Evolutionary conservation across 768 basidiomycete genomes (phyloP).

Genomic region (Glaciozyma antarctica): DNA sequence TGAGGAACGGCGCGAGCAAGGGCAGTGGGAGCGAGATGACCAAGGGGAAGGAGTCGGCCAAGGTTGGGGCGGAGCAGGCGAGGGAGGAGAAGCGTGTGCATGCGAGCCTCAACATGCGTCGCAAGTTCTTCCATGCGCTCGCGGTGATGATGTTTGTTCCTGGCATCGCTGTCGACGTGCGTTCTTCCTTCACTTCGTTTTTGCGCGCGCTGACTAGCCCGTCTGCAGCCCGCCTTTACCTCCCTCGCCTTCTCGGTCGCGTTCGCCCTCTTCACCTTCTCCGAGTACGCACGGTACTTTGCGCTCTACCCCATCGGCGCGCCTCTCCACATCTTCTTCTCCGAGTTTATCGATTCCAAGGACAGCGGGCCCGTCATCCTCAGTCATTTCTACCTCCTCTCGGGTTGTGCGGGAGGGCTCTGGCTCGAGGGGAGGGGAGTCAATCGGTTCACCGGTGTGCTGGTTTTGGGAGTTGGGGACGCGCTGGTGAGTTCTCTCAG

Average conservation of each 20-base stretch:
- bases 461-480: conserved; percentile 85
- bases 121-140: conserved; percentile 94
- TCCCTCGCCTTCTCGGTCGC: conserved; percentile 90
- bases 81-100: conserved; percentile 53
- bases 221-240: conserved; percentile 77
- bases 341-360: conserved; percentile 90
- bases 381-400: conserved; percentile 93
- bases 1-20: conserved; percentile 14
- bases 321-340: conserved; percentile 86
- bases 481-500: conserved; percentile 74
- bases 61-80: conserved; percentile 24
- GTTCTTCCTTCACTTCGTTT: conserved; percentile 38
- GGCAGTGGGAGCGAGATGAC: conserved; percentile 15
- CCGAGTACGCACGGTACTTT: conserved; percentile 96
- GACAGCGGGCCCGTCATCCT: conserved; percentile 92
- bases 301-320: conserved; percentile 95
- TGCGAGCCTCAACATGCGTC: conserved; percentile 75
- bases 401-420: conserved; percentile 83
- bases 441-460: conserved; percentile 69
- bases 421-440: conserved; percentile 86
- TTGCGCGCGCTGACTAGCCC: neutral
- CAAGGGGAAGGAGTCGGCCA: conserved; percentile 15
- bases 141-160: conserved; percentile 96
- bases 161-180: conserved; percentile 81
- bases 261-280: conserved; percentile 88